Evolutionary conservation across 2,329 filamentous ascomycete species (phyloP).

Genomic region (Talaromyces sp.): DNA sequence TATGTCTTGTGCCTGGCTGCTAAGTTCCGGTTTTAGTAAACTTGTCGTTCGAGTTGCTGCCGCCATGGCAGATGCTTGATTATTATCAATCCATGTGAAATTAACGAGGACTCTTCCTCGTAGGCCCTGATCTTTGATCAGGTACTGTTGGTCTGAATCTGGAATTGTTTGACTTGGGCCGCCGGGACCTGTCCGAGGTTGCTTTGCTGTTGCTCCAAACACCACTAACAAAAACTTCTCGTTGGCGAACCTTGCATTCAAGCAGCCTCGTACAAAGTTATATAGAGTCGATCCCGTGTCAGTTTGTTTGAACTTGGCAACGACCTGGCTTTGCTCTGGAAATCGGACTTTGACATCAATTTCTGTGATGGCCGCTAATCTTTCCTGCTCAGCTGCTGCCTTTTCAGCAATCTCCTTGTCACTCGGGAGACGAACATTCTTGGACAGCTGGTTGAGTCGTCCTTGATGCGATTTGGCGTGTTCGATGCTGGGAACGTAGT

Average conservation of each 20-base stretch:
- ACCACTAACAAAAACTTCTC: constrained; percentile 72
- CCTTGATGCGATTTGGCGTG: constrained; percentile 79
- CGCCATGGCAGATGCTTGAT: constrained; percentile 49
- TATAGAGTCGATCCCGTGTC: constrained; percentile 74
- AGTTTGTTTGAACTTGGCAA: constrained; percentile 65
- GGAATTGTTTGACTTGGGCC: constrained; percentile 33
- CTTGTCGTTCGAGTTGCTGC: constrained; percentile 52
- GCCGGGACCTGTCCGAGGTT: constrained; percentile 13
- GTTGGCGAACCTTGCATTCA: constrained; percentile 56
- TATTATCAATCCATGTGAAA: constrained; percentile 67
- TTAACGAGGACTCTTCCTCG: constrained; percentile 71
- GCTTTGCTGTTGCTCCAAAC: constrained; percentile 35
- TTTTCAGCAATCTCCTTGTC: constrained; percentile 77
- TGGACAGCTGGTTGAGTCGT: constrained; percentile 71
- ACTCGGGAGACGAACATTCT: constrained; percentile 75
- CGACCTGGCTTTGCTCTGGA: constrained; percentile 77
- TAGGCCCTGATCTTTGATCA: constrained; percentile 74
- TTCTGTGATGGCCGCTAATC: constrained; percentile 63
- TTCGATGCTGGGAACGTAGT: constrained; percentile 77
- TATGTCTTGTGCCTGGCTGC: constrained; percentile 64
- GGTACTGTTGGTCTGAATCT: constrained; percentile 45
- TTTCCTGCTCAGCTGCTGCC: constrained; percentile 64
- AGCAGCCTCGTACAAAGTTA: constrained; percentile 68
- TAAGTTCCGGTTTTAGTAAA: constrained; percentile 62
- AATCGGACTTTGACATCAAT: constrained; percentile 80